These are phyloP conservation scores for Penicillium hesseltinei DNA, from an alignment of 2,329 filamentous ascomycete genomes.

Conservation along the genomic window DNA sequence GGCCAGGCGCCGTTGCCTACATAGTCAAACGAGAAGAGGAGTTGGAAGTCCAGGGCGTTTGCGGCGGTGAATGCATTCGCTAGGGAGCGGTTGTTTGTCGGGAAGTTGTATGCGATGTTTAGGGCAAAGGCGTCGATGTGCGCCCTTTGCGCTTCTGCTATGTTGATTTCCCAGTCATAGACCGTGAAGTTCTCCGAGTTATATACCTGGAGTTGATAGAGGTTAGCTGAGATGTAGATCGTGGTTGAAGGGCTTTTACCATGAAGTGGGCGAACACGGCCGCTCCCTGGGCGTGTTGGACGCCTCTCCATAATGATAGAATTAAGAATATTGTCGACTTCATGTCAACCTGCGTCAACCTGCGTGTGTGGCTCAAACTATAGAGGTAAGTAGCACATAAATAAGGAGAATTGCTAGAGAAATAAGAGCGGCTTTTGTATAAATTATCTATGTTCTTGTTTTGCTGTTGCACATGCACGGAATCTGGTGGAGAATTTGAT, in stretches of 20 bases:
- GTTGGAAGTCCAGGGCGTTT: conserved; percentile 1
- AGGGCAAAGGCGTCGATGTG: conserved; percentile 45
- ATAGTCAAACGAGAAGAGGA: conserved; percentile 10
- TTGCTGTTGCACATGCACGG: conserved; percentile 6
- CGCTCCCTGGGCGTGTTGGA: conserved; percentile 15
- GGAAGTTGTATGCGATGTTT: conserved; percentile 33
- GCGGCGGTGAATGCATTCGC: conserved; percentile 6
- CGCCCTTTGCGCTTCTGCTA: conserved; percentile 36
- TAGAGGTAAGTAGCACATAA: neutral
- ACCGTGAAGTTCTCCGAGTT: conserved; percentile 26
- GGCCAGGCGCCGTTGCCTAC: conserved; percentile 9
- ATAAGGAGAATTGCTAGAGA: neutral
- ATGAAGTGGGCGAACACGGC: conserved; percentile 38
- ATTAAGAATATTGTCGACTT: conserved; percentile 2
- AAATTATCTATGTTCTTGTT: neutral
- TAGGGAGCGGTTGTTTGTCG: conserved; percentile 6
- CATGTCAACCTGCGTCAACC: conserved; percentile 1
- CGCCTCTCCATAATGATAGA: conserved; percentile 2
- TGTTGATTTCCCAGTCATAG: conserved; percentile 34
- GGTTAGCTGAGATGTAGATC: neutral
- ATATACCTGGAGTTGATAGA: conserved; percentile 32
- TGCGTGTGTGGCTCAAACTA: neutral
- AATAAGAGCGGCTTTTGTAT: neutral
- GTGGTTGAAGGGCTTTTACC: conserved; percentile 14
- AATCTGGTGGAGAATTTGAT: neutral